Base-by-base conservation (phyloP, 179 eudicot genomes). In the Spergularia azorica region DNA sequence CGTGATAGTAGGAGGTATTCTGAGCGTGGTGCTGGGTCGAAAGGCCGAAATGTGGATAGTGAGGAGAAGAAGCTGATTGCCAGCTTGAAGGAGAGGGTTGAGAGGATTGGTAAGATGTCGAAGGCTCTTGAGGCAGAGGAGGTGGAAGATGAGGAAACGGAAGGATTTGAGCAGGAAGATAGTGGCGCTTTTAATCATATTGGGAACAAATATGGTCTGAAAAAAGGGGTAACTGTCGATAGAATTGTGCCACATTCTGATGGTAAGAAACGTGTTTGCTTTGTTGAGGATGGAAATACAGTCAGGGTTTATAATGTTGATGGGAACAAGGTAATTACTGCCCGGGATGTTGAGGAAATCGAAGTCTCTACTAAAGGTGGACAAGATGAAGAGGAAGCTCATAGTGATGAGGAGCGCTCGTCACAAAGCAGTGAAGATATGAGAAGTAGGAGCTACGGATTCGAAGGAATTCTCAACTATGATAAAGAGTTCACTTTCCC, bases 251-350 rank as follows among this genome's bases (percentile, higher is more conserved):
- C 26, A 77, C 77, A 75, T 43, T 63, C 82, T 15, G 81, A 82
- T 75, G 83, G 63, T 16, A 85, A 85, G 79, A 90, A 87, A 73
- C 90, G 54, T 26, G 98, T 89, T 74, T 85, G 79, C 63, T 92
- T 90, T 85, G 84, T 81, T 9, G 92, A 94, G 73, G 85, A 89
- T 83, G 91, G 87, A 64, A 86, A 88, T 76, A 67, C 76, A 62
- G 82, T 83, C 67, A 81, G 86, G 79, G 80, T 83, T 67, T 70
- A 80, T 71, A 76, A 79, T 63, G 69, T 63, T 77, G 82, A 80
- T 74, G 80, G 63, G 74, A 71, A 80, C 50, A 59, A 77, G 38
- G 86, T 76, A 39, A 80, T 79, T 67, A 65, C 78, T 20, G 46
- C 77, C 18, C 77, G 83, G 63, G 79, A 80, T 69, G 79, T 81